Percentiles rank a stretch among this genome's conserved stretches.
phyloP scores from a whole-genome alignment of 208 protist species.

The Leishmania lainsoni region DNA sequence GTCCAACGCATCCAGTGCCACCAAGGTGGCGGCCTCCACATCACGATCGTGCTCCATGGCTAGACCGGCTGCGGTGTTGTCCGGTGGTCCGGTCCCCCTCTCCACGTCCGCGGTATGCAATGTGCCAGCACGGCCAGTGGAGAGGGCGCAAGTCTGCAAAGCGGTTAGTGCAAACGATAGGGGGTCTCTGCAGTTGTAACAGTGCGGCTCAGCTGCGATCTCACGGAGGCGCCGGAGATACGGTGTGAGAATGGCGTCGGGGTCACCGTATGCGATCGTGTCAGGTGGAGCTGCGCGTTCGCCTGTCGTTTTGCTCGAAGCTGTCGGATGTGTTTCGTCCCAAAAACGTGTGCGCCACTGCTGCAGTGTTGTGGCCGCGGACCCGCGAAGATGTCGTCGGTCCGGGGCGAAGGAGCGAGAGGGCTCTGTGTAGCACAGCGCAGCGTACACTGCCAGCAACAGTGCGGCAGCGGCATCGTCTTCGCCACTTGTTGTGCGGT shows the following conservation, averaged over 20 bases:
- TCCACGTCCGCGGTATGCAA: conserved; percentile 14
- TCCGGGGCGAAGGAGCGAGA: neutral
- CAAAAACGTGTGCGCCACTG: conserved; percentile 14
- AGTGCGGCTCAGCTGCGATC: conserved; percentile 1
- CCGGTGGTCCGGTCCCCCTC: conserved; percentile 15
- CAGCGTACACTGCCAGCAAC: conserved; percentile 21
- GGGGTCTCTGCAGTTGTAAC: neutral
- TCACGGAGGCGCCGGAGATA: neutral
- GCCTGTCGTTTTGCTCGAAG: neutral
- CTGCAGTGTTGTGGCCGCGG: neutral
- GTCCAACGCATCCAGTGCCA: conserved; percentile 16
- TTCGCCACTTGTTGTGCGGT: conserved; percentile 4
- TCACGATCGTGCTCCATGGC: conserved; percentile 20
- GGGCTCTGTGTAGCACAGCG: conserved; percentile 13
- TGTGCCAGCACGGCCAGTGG: neutral
- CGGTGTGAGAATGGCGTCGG: neutral
- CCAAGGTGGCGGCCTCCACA: conserved; percentile 19
- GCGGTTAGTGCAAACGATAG: neutral
- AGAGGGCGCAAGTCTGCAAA: neutral
- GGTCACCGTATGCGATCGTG: neutral
- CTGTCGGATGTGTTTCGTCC: neutral
- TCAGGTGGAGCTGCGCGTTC: neutral
- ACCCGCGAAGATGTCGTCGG: neutral
- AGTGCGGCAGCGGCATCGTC: conserved; percentile 10
- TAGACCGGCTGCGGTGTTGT: conserved; percentile 13